phyloP scores from a whole-genome alignment of 2,329 filamentous ascomycete species.

The Drechslerella dactyloides region DNA sequence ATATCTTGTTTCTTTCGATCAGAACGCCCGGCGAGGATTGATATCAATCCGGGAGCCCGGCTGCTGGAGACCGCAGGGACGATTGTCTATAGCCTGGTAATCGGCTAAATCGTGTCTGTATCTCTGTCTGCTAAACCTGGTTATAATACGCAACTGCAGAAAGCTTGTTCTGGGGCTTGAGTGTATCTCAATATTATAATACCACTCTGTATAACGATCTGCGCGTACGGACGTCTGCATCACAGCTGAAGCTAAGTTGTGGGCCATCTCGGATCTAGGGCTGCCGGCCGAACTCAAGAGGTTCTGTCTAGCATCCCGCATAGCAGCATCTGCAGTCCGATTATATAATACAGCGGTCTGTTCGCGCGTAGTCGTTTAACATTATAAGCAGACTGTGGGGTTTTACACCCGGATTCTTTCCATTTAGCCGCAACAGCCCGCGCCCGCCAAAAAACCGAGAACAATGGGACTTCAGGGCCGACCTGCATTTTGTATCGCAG shows the following conservation, averaged over 20 bases:
- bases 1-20: not conserved
- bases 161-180: constrained; percentile 13
- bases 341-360: not conserved
- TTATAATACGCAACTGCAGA: not conserved
- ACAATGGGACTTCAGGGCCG: not conserved
- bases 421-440: constrained; percentile 24
- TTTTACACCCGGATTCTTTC: constrained; percentile 25
- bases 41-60: not conserved
- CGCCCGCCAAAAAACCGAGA: not conserved
- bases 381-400: constrained; percentile 19
- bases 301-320: too few species aligned
- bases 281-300: too few species aligned
- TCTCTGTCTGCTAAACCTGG: not conserved
- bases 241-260: too few species aligned
- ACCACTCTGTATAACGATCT: too few species aligned
- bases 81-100: not conserved
- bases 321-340: constrained; percentile 2
- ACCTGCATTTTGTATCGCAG: too few species aligned
- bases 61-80: not conserved
- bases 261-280: too few species aligned
- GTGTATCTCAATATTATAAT: too few species aligned
- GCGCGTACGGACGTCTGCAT: too few species aligned
- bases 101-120: constrained; percentile 23
- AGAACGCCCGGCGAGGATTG: not conserved
- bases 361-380: not conserved